Conservation (phyloP, 2,329 filamentous ascomycete species). For the Pyricularia pennisetigena region DNA sequence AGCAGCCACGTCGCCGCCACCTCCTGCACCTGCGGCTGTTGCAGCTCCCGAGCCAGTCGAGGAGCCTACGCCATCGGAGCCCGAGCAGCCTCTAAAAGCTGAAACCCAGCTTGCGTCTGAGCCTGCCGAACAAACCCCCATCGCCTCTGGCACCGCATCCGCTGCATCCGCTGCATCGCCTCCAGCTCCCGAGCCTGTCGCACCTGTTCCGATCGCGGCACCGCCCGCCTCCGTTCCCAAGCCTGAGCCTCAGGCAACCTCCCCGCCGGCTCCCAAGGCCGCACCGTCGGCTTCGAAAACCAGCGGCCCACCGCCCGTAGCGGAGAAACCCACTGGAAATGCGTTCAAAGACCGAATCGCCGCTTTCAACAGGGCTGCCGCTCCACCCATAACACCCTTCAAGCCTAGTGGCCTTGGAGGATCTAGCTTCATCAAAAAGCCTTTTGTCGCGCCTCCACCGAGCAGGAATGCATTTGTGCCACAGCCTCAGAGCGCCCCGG, state of each 20-base stretch:
- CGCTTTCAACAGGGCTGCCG: conserved; percentile 86
- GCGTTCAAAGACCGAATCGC: conserved; percentile 95
- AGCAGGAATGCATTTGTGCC: conserved; percentile 88
- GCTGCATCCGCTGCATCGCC: conserved; percentile 14
- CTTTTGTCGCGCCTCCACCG: conserved; percentile 89
- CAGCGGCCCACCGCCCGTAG: conserved; percentile 53
- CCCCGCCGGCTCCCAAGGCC: conserved; percentile 28
- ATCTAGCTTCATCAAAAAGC: conserved; percentile 82
- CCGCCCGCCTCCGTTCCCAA: conserved; percentile 26
- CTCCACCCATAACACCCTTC: conserved; percentile 80
- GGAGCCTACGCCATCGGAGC: conserved; percentile 15
- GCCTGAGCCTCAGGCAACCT: conserved; percentile 21
- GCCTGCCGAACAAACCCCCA: conserved; percentile 16
- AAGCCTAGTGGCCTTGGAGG: conserved; percentile 60
- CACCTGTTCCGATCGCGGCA: conserved; percentile 24
- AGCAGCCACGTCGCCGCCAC: conserved; percentile 23
- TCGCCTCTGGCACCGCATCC: conserved; percentile 14
- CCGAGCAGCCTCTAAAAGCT: background rate
- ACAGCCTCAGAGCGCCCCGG: conserved; percentile 57
- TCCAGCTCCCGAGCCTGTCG: conserved; percentile 25
- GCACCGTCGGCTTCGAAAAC: conserved; percentile 26
- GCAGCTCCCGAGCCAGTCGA: conserved; percentile 20
- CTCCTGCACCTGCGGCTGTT: conserved; percentile 21
- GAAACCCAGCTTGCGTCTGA: conserved; percentile 4
- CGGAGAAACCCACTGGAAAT: conserved; percentile 63